Evolutionary conservation across 192 early-diverging fungal genomes (phyloP).

Genomic region (Borealophlyctis nickersoniae): DNA sequence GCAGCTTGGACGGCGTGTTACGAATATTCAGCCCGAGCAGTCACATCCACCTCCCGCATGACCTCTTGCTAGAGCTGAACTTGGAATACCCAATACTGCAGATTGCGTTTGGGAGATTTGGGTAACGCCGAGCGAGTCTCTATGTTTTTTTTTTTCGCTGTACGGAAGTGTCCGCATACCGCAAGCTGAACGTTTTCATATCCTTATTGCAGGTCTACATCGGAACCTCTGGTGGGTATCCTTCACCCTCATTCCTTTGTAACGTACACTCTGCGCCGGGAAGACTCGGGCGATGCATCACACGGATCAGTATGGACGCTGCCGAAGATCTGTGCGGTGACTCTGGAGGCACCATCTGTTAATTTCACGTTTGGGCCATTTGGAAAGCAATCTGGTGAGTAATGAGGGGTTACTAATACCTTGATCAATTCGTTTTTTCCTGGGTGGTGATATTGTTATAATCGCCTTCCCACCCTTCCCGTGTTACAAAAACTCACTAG

Average conservation of each 20-base stretch:
- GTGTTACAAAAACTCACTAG: neutral
- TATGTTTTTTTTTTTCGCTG: no score
- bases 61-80: neutral
- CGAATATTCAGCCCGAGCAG: neutral
- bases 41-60: neutral
- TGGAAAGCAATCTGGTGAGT: neutral
- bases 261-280: neutral
- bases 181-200: neutral
- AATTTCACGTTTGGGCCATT: neutral
- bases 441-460: neutral
- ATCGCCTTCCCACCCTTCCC: neutral
- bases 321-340: neutral
- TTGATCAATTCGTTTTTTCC: no score
- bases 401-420: no score
- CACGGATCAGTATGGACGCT: neutral
- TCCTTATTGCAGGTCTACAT: neutral
- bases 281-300: neutral
- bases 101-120: neutral
- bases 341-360: neutral
- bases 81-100: neutral
- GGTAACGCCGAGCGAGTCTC: neutral
- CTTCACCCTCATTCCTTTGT: neutral
- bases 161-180: neutral
- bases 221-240: neutral
- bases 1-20: neutral